Base-by-base conservation (phyloP, 305 asterid genomes). In the Lippia alba region DNA sequence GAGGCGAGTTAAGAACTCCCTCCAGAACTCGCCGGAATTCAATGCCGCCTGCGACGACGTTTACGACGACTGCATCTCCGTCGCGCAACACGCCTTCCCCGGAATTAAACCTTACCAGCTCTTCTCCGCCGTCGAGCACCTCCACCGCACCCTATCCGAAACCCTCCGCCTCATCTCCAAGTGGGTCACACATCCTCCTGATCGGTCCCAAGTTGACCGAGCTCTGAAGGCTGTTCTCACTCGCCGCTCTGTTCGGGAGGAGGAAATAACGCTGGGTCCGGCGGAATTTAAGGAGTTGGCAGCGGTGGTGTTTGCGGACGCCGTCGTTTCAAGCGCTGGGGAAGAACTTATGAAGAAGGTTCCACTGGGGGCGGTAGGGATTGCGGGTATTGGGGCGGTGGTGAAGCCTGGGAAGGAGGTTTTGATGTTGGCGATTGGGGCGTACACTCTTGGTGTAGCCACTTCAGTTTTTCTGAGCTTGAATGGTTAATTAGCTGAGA, bases 61-160 rank as follows among this genome's bases (percentile, higher is more conserved):
- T 44, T 91, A 80, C 78, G 74, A 79, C 57, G 56, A 82, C 56
- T 84, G 87, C 80, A 78, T 91, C 71, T 81, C 90, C 32, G 85
- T 82, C 0, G 58, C 80, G 64, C 97, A 89, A 33, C 89, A 86
- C 84, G 89, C 97, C 68, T 89, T 89, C 80, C 10, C 85, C 70
- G 97, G 97, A 50, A 75, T 91, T 63, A 77, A 82, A 67, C 86
- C 94, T 0, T 89, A 89, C 83, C 97, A 91, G 77, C 96, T 91
- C 64, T 56, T 81, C 73, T 74, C 94, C 80, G 87, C 96, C 56
- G 41, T 82, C 12, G 91, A 85, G n/a, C 84, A 74, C 68, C 96
- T 91, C 79, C 85, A 89, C 87, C 40, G 16, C 58, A 15, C 65
- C 76, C 88, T 91, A 66, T 56, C 49, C 71, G 64, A 50, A 33